phyloP scores from a whole-genome alignment of 164 flowering plant genomes.

The Akebia trifoliata region DNA sequence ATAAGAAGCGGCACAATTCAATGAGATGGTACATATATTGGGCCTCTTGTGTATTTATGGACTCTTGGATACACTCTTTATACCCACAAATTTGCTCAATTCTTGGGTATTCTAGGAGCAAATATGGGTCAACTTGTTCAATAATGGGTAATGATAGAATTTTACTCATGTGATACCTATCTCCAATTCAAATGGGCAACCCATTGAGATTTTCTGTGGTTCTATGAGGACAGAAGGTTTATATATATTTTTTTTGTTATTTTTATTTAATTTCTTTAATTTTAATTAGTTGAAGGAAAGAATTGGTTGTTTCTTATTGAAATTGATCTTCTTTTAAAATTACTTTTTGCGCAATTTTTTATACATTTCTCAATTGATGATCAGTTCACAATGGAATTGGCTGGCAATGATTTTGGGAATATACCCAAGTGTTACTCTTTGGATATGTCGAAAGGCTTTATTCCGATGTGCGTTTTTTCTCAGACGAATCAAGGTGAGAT shows the following conservation, averaged over 20 bases:
- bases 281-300: background rate
- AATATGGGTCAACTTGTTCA: no score
- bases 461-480: conserved; percentile 75
- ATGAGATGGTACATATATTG: no score
- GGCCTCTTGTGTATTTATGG: no score
- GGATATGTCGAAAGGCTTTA: conserved; percentile 64
- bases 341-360: conserved; percentile 5
- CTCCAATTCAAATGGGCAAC: background rate
- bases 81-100: no score
- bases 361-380: conserved; percentile 23
- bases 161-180: no score
- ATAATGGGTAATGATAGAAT: background rate
- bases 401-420: conserved; percentile 45
- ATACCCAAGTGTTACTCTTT: conserved; percentile 52
- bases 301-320: conserved; percentile 10
- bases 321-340: background rate
- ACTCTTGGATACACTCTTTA: no score
- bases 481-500: conserved; percentile 64
- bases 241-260: background rate
- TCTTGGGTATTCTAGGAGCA: no score
- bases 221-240: background rate
- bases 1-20: no score
- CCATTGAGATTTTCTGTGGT: background rate
- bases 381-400: conserved; percentile 85
- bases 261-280: background rate